Conservation (phyloP, 75 land plant genomes). For the Ceratopteris richardii region DNA sequence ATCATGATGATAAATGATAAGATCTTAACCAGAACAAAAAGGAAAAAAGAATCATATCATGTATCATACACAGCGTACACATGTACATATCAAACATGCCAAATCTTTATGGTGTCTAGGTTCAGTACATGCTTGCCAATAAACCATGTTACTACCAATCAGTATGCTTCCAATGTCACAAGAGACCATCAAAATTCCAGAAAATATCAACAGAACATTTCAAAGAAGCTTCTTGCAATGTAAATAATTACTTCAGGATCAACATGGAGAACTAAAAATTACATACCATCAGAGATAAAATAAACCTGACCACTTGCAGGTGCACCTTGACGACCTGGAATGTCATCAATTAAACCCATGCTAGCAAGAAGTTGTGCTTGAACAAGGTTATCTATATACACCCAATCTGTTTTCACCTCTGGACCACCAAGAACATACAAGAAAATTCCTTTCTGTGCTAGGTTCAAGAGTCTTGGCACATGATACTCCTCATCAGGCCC, state of each 20-base stretch:
- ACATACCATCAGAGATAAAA: constrained; percentile 88
- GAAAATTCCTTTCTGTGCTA: constrained; percentile 60
- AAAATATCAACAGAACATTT: background rate
- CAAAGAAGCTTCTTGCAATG: constrained; percentile 5
- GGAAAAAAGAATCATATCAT: too few species aligned
- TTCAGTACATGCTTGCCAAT: too few species aligned
- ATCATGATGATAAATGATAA: too few species aligned
- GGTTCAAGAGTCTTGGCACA: constrained; percentile 61
- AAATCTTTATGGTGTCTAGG: too few species aligned
- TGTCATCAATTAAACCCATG: constrained; percentile 87
- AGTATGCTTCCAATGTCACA: too few species aligned
- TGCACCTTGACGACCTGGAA: constrained; percentile 52
- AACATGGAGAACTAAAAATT: too few species aligned
- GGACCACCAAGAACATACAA: constrained; percentile 50
- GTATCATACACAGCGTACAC: too few species aligned
- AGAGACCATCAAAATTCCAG: background rate
- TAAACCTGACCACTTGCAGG: constrained; percentile 91
- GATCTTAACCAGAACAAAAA: too few species aligned
- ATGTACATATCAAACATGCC: too few species aligned
- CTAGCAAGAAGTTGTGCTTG: constrained; percentile 80
- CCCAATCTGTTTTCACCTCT: constrained; percentile 69
- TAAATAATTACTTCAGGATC: too few species aligned
- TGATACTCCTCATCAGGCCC: constrained; percentile 91
- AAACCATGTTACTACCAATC: too few species aligned
- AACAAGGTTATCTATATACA: constrained; percentile 86